These are phyloP conservation scores for Spirogloea muscicola DNA, from an alignment of 139 green algal species.

Conservation along the genomic window DNA sequence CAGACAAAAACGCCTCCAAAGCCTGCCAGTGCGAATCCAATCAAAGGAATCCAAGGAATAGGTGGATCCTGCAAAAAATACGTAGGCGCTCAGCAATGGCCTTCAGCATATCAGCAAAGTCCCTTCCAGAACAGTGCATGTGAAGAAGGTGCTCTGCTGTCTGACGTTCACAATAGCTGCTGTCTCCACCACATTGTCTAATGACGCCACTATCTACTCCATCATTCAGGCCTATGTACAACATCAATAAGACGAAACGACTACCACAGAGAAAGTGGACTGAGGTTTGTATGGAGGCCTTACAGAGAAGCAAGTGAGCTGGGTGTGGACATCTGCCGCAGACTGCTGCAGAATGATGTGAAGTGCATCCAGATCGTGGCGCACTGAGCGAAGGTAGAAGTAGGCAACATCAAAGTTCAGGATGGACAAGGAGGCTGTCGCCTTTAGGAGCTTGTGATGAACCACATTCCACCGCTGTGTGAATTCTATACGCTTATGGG, in stretches of 20 bases:
- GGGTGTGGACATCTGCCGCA: too few relatives aligned
- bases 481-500: neutral
- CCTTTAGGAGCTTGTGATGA: conserved; percentile 18
- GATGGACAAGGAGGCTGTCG: neutral
- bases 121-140: neutral
- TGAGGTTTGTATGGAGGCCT: too few relatives aligned
- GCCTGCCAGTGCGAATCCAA: neutral
- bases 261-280: too few relatives aligned
- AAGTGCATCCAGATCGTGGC: conserved; percentile 19
- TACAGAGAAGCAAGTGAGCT: conserved; percentile 27
- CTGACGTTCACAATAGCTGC: too few relatives aligned
- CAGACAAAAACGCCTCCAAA: conserved; percentile 8
- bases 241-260: neutral
- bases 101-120: neutral
- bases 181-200: neutral
- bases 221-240: neutral
- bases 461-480: conserved; percentile 23
- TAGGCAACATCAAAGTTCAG: conserved; percentile 18
- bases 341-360: too few relatives aligned
- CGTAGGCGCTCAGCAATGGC: neutral
- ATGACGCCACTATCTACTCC: neutral
- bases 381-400: conserved; percentile 29
- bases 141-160: too few relatives aligned
- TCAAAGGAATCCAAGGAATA: neutral
- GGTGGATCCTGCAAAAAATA: conserved; percentile 16